Conservation (phyloP, 1,139 yeast genomes). For the Diutina siamensis region DNA sequence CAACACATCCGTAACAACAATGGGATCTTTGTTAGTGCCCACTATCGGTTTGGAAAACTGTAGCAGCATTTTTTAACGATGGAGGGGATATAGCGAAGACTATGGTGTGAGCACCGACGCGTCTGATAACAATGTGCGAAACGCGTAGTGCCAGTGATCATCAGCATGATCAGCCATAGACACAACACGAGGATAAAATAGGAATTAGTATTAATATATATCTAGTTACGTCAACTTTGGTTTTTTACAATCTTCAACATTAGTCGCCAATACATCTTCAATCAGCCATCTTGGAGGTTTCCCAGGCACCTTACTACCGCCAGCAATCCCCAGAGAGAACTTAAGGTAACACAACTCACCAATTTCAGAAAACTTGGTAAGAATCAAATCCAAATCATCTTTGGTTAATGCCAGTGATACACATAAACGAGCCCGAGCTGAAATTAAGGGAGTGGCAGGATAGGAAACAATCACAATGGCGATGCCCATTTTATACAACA, state of each 20-base stretch:
- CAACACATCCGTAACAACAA: not conserved
- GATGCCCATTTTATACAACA: conserved; percentile 64
- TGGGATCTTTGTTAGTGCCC: not conserved
- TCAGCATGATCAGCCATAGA: not conserved
- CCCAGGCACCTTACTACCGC: conserved; percentile 47
- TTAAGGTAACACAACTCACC: conserved; percentile 73
- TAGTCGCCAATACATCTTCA: conserved; percentile 63
- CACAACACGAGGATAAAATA: too few species aligned
- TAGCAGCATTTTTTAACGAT: not conserved
- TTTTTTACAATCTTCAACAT: conserved; percentile 59
- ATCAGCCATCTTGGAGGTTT: conserved; percentile 63
- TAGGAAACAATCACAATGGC: conserved; percentile 96
- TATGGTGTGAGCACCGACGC: too few species aligned
- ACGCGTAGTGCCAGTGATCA: too few species aligned
- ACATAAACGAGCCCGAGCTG: conserved; percentile 88
- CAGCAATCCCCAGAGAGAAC: conserved; percentile 67
- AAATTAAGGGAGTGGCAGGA: conserved; percentile 91
- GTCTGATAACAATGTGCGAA: too few species aligned
- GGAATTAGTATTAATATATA: too few species aligned
- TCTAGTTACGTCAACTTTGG: conserved; percentile 12
- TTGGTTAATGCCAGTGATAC: conserved; percentile 87
- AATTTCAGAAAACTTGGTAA: conserved; percentile 61
- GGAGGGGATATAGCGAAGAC: too few species aligned
- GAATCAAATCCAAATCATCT: conserved; percentile 78
- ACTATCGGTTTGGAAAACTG: not conserved